phyloP scores from a whole-genome alignment of 2,329 filamentous ascomycete species.

The Penicillium sp. region DNA sequence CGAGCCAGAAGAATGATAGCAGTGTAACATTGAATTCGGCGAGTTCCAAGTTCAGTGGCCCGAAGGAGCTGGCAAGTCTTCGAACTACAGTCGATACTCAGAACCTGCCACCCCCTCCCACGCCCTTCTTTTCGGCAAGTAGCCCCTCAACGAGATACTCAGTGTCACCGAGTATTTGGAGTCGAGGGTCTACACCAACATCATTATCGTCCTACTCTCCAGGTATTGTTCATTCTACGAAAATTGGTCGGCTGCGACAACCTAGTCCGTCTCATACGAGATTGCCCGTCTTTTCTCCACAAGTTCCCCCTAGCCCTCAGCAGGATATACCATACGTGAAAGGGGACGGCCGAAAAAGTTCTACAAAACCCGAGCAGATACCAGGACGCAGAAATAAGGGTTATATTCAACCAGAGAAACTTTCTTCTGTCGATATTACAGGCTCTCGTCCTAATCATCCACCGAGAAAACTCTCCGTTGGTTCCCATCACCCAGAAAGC shows the following conservation, averaged over 20 bases:
- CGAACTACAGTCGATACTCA: slow-evolving; percentile 37
- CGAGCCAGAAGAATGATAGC: slow-evolving; percentile 16
- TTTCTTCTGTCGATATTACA: neutral
- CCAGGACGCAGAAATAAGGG: slow-evolving; percentile 5
- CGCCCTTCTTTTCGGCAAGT: slow-evolving; percentile 43
- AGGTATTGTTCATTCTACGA: slow-evolving; percentile 45
- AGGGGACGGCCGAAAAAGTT: slow-evolving; percentile 12
- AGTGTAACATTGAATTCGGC: slow-evolving; percentile 10
- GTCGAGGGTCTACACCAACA: slow-evolving; percentile 51
- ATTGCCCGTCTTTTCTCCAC: slow-evolving; percentile 32
- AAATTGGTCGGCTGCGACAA: slow-evolving; percentile 39
- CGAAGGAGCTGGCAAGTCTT: slow-evolving; percentile 43
- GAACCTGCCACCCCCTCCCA: slow-evolving; percentile 41
- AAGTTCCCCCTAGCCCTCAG: slow-evolving; percentile 21
- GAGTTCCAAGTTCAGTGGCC: slow-evolving; percentile 25
- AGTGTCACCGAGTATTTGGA: slow-evolving; percentile 49
- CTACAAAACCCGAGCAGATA: slow-evolving; percentile 11
- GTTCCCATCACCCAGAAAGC: slow-evolving; percentile 45
- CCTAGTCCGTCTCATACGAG: slow-evolving; percentile 41
- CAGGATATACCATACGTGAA: slow-evolving; percentile 19
- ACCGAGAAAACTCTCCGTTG: slow-evolving; percentile 63
- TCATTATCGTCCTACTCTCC: slow-evolving; percentile 54
- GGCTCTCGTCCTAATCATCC: slow-evolving; percentile 61
- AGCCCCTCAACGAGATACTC: slow-evolving; percentile 51
- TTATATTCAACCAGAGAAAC: neutral